Percentiles rank a stretch among this genome's conserved stretches.
These are phyloP conservation scores for Umbilicus rupestris DNA, from an alignment of 164 flowering plant species.

Conservation along the genomic window DNA sequence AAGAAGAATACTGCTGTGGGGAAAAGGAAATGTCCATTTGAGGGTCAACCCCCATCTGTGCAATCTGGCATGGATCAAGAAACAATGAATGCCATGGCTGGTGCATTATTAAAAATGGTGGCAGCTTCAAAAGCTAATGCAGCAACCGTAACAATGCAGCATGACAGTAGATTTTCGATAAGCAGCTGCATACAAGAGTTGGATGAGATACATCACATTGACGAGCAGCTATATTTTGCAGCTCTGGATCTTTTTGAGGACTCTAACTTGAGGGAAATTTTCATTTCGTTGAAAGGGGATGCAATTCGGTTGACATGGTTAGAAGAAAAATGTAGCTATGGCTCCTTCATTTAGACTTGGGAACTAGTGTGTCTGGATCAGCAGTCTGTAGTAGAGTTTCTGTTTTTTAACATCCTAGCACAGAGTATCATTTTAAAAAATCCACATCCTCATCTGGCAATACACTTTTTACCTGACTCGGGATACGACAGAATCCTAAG, in stretches of 20 bases:
- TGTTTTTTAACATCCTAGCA: too few relatives aligned
- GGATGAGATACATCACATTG: slow-evolving; percentile 42
- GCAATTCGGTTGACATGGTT: slow-evolving; percentile 37
- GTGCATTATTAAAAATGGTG: slow-evolving; percentile 44
- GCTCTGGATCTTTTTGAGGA: slow-evolving; percentile 61
- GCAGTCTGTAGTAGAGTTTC: neutral
- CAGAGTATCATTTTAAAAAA: too few relatives aligned
- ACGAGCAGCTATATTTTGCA: slow-evolving; percentile 35
- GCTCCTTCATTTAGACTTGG: neutral
- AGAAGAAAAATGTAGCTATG: slow-evolving; percentile 29
- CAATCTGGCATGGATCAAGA: slow-evolving; percentile 20
- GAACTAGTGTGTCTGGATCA: neutral
- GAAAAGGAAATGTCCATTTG: slow-evolving; percentile 32
- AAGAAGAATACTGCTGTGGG: neutral
- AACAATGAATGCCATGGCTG: slow-evolving; percentile 27
- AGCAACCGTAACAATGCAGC: slow-evolving; percentile 6
- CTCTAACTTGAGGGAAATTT: slow-evolving; percentile 38
- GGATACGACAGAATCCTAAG: too few relatives aligned
- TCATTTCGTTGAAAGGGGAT: slow-evolving; percentile 34
- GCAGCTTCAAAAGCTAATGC: slow-evolving; percentile 34
- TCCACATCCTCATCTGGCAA: too few relatives aligned
- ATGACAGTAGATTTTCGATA: slow-evolving; percentile 28
- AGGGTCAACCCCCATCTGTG: slow-evolving; percentile 15
- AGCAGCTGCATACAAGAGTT: slow-evolving; percentile 42
- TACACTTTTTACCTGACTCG: too few relatives aligned